Evolutionary conservation across 257 asterid genomes (phyloP).

Genomic region (Lantana camara): DNA sequence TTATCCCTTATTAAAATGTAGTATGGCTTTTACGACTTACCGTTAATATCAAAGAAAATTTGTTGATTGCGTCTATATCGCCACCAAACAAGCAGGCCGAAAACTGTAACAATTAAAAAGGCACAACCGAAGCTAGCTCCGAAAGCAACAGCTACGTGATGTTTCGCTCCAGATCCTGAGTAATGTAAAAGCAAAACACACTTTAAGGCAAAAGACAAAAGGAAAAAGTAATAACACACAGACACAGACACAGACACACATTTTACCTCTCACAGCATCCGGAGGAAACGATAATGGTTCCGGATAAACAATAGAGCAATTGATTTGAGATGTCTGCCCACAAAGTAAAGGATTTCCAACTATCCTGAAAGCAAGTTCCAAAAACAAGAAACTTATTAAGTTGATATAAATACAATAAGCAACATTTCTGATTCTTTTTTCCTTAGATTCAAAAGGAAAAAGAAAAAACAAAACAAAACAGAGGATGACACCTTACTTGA

Average conservation of each 20-base stretch:
- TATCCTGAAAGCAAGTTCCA: slow-evolving; percentile 50
- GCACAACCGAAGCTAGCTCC: slow-evolving; percentile 72
- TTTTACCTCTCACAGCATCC: slow-evolving; percentile 52
- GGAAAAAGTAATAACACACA: not conserved
- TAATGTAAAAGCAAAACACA: slow-evolving; percentile 42
- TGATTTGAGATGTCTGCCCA: slow-evolving; percentile 61
- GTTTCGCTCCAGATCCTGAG: slow-evolving; percentile 50
- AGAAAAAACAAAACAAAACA: not conserved
- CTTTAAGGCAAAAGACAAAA: not conserved
- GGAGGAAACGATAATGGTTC: slow-evolving; percentile 86
- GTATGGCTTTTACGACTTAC: slow-evolving; percentile 37
- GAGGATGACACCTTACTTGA: slow-evolving; percentile 55
- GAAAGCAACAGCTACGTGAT: slow-evolving; percentile 64
- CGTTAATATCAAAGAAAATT: slow-evolving; percentile 91
- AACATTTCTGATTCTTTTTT: no score
- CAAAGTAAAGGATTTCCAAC: slow-evolving; percentile 88
- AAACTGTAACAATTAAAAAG: slow-evolving; percentile 39
- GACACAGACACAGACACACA: no score
- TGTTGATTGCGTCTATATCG: slow-evolving; percentile 82
- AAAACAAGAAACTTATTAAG: slow-evolving; percentile 16
- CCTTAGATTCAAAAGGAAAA: no score
- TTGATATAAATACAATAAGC: not conserved
- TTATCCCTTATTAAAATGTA: not conserved
- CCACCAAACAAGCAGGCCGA: slow-evolving; percentile 80
- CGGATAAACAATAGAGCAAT: slow-evolving; percentile 75